Conservation (phyloP, 768 basidiomycete genomes). For the Neoboletus magnificus region DNA sequence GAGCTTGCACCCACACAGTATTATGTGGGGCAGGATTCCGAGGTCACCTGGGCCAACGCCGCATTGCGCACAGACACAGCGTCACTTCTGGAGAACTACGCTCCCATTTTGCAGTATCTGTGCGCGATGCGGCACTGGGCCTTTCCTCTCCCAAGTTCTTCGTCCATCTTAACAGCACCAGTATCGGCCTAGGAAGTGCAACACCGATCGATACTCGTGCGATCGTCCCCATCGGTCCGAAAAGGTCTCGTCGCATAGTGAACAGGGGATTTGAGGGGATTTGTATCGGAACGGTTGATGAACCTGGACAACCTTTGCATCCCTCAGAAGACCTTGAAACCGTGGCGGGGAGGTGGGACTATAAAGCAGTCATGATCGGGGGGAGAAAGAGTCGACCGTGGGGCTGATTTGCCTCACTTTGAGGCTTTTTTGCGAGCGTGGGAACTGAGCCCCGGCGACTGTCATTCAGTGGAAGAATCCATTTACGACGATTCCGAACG, state of each 20-base stretch:
- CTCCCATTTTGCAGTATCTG: conserved; percentile 13
- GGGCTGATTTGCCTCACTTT: not conserved
- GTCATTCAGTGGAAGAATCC: too few relatives aligned
- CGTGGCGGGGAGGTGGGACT: too few relatives aligned
- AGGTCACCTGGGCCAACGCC: too few relatives aligned
- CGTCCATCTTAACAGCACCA: not conserved
- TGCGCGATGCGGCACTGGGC: not conserved
- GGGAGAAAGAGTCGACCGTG: not conserved
- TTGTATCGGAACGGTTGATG: too few relatives aligned
- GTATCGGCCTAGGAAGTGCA: not conserved
- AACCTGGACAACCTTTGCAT: not conserved
- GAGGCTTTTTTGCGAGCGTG: not conserved
- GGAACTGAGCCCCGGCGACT: too few relatives aligned
- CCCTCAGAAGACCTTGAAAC: not conserved
- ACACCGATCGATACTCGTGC: not conserved
- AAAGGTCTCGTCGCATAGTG: not conserved
- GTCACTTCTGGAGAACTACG: conserved; percentile 14
- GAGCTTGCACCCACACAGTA: not conserved
- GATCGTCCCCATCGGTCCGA: not conserved
- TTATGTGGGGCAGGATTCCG: too few relatives aligned
- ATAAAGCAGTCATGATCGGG: not conserved
- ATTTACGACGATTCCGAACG: too few relatives aligned
- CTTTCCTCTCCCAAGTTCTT: too few relatives aligned
- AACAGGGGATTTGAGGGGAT: too few relatives aligned
- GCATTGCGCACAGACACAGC: conserved; percentile 1